Conservation (phyloP, 1,284 basidiomycete species). For the Porodaedalea pini region DNA sequence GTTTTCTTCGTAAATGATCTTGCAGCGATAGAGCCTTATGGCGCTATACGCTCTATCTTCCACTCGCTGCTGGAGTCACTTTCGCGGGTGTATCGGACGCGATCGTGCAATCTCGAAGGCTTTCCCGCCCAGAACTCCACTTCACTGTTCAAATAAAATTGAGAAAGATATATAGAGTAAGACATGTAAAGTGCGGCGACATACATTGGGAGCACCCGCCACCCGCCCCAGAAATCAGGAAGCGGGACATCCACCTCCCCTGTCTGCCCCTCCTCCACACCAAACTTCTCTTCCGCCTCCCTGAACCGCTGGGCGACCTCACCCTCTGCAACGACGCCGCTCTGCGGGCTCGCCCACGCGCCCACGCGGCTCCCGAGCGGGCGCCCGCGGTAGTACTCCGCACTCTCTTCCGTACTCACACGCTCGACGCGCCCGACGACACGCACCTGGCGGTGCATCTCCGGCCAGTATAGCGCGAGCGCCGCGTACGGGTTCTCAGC, state of each 20-base stretch:
- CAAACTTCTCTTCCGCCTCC: constrained; percentile 60
- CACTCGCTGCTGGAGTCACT: constrained; percentile 56
- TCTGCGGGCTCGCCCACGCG: constrained; percentile 92
- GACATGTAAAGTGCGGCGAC: constrained; percentile 30
- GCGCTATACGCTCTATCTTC: constrained; percentile 74
- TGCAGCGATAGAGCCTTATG: constrained; percentile 40
- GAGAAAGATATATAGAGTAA: constrained; percentile 1
- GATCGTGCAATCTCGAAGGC: constrained; percentile 86
- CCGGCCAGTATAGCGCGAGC: constrained; percentile 90
- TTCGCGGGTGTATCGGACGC: constrained; percentile 74
- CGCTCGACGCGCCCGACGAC: constrained; percentile 85
- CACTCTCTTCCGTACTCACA: constrained; percentile 65
- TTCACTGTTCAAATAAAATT: constrained; percentile 41
- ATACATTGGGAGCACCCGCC: constrained; percentile 87
- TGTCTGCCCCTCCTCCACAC: constrained; percentile 40
- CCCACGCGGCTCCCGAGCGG: constrained; percentile 85
- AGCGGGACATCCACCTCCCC: constrained; percentile 58
- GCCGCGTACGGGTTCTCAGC: constrained; percentile 73
- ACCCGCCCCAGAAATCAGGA: constrained; percentile 96
- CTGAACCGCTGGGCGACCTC: constrained; percentile 65
- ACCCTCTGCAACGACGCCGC: constrained; percentile 66
- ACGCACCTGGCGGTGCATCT: constrained; percentile 78
- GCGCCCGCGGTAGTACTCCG: constrained; percentile 81
- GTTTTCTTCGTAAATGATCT: too few relatives aligned
- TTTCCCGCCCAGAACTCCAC: constrained; percentile 95